Evolutionary conservation across 208 protist species (phyloP), one percentile per base, ranked within the genome.

Genomic region (Acanthamoeba sp.): DNA sequence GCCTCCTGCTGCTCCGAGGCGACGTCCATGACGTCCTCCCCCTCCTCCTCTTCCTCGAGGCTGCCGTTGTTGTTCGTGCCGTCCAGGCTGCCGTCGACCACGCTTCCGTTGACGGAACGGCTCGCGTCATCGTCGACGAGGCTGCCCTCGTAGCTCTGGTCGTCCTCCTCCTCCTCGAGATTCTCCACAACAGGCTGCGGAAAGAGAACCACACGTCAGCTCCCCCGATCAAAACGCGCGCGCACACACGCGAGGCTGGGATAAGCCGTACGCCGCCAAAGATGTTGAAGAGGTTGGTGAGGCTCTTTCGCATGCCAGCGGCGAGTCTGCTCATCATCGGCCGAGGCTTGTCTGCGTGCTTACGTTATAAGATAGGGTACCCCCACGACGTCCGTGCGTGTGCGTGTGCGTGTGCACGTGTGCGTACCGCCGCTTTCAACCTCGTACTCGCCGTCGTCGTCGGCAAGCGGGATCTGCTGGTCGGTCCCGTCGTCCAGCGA

Each of bases 241-340:
- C 52, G 5, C 45, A 22, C 16, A 20, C 50, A 9, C 36, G 34
- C 29, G 29, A 3, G 29, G 69, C 5, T 22, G 10, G 36, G 34
- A 9, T 32, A 80, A 22, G 59, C 14, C 59, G 59, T 80, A 38
- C 38, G 5, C 32, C 78, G 29, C 78, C 78, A 59, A 87, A 87
- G 78, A 87, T 87, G 45, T 27, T 59, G 45, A 87, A 59, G n/a
- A 87, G 78, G 48, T 87, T 87, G 27, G 78, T 87, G 48, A 87
- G 45, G 12, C 78, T 87, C 78, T 87, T 87, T 6, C 78, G 40
- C 78, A 87, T 59, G 29, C 78, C 45, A 24, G 78, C 27, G 1
- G 78, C 78, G 48, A 87, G 40, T 27, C 78, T 52, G 78, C 45
- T 87, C 27, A 87, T 50, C n/a, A 87, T 59, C 22, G 78, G 78